Base-by-base conservation (phyloP, 2,329 filamentous ascomycete species). In the Chaetomiaceae sp. region DNA sequence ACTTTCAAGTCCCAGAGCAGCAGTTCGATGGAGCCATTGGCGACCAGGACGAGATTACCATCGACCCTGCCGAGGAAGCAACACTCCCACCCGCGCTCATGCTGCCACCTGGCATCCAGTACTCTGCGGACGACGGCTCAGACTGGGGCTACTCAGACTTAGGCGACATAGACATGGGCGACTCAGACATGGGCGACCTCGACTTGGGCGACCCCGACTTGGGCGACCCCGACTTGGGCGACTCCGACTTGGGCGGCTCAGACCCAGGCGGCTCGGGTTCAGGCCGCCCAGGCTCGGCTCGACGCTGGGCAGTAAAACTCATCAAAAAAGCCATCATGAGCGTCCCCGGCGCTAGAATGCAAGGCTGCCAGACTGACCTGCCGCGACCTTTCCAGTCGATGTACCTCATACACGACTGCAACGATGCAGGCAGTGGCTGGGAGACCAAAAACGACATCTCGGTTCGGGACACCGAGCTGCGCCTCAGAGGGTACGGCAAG, bases 291-390 rank as follows among this genome's bases (percentile, higher is more conserved):
- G 14, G 27, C n/a, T 6, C n/a, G 4, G n/a, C 23, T 2, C 8
- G 27, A 5, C 21, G 11, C 3, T 53, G 54, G 49, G 40, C 44
- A 1, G 8, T 8, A 13, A 7, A 10, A 1, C 14, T 37, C 5
- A 27, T 53, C 11, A 4, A 14, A 7, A n/a, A 48, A 4, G 49
- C 46, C 41, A 56, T 56, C 21, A 11, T 50, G 2, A 50, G 30
- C 32, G 50, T 56, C 0, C 45, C 34, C 5, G 54, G 54, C 11
- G 45, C 54, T 16, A 27, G 16, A 30, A 10, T 56, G 11, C 14
- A 49, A 21, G 33, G 11, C 8, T 23, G 25, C 36, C 25, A 1
- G 10, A n/a, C 2, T 3, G 18, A 7, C 27, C 30, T 23, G 23
- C 27, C 21, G 1, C 40, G 10, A 6, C 10, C 11, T 2, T n/a